Percentiles rank a stretch among this genome's conserved stretches.
These are phyloP conservation scores for Globisporangium okanoganense DNA, from an alignment of 352 stramenopile genomes.

Conservation along the genomic window DNA sequence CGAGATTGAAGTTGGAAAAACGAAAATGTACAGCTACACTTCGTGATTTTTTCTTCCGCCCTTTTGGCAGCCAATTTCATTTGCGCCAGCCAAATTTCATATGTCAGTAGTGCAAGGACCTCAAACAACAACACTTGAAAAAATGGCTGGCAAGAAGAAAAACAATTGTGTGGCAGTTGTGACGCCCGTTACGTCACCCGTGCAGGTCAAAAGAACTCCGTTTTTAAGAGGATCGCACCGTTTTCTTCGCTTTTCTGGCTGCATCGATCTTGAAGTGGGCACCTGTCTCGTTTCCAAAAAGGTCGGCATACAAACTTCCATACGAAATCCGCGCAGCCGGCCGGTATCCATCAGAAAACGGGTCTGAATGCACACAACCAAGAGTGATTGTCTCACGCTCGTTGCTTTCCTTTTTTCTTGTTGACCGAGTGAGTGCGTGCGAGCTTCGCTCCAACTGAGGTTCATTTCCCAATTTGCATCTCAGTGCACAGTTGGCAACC, in stretches of 20 bases:
- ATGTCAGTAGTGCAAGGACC: not conserved
- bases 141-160: not conserved
- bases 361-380: not conserved
- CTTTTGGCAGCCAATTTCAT: too few species aligned
- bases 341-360: not conserved
- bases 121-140: too few species aligned
- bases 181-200: not conserved
- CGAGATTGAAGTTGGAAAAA: not conserved
- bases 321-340: not conserved
- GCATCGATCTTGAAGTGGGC: not conserved
- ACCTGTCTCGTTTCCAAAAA: not conserved
- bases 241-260: not conserved
- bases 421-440: too few species aligned
- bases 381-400: not conserved
- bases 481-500: not conserved
- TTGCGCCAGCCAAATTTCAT: not conserved
- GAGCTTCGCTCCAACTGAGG: not conserved
- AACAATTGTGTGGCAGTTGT: not conserved
- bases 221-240: not conserved
- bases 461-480: slow-evolving; percentile 42
- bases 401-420: not conserved
- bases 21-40: not conserved
- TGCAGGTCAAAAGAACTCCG: not conserved
- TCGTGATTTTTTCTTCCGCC: not conserved
- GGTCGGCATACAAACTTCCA: not conserved